phyloP scores from a whole-genome alignment of 2,329 filamentous ascomycete species.

The Colletotrichum orbiculare region DNA sequence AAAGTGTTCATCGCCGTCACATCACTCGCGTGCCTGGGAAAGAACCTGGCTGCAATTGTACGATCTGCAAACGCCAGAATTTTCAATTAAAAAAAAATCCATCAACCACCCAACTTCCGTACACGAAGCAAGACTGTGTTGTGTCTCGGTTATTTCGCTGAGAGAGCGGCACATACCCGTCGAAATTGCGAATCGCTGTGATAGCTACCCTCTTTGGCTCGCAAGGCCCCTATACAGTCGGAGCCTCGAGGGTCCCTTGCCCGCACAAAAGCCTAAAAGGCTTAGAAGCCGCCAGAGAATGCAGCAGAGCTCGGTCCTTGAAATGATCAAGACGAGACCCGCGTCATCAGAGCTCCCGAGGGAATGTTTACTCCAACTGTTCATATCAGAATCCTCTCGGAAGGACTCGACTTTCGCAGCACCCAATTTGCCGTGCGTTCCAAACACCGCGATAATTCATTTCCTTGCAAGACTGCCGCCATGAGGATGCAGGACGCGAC shows the following conservation, averaged over 20 bases:
- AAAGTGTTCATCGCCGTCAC: not conserved
- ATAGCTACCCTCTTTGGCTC: slow-evolving; percentile 21
- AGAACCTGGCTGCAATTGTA: slow-evolving; percentile 9
- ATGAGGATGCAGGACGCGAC: slow-evolving; percentile 7
- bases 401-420: not conserved
- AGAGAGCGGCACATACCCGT: slow-evolving; percentile 27
- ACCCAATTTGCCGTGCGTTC: slow-evolving; percentile 13
- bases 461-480: not conserved
- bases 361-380: slow-evolving; percentile 21
- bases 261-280: slow-evolving; percentile 21
- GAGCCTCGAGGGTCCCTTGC: slow-evolving; percentile 15
- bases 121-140: not conserved
- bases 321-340: not conserved
- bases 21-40: not conserved
- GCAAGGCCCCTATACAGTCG: slow-evolving; percentile 4
- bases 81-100: no score
- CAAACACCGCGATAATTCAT: not conserved
- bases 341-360: slow-evolving; percentile 1
- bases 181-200: slow-evolving; percentile 32
- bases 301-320: slow-evolving; percentile 1
- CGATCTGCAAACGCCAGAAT: not conserved
- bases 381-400: slow-evolving; percentile 7
- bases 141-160: slow-evolving; percentile 34
- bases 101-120: not conserved
- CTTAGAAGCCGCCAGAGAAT: slow-evolving; percentile 11